Percentiles rank a stretch among this genome's conserved stretches.
Evolutionary conservation across 2,329 filamentous ascomycete genomes (phyloP).

Genomic region (Cladosporium sp.): DNA sequence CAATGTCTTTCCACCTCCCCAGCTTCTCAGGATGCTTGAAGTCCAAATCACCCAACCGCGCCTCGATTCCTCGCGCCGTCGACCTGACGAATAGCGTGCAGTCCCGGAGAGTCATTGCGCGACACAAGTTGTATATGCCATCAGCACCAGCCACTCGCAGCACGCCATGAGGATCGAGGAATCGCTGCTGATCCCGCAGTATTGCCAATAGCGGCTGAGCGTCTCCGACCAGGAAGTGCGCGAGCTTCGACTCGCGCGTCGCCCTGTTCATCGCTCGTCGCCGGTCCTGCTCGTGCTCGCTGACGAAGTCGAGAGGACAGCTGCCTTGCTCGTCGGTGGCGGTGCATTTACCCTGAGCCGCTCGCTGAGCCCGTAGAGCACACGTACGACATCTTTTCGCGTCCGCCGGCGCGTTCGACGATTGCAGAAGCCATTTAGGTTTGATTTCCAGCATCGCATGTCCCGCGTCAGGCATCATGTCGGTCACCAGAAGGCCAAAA

Average conservation of each 20-base stretch:
- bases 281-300: conserved; percentile 22
- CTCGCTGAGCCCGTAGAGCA: conserved; percentile 36
- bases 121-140: conserved; percentile 23
- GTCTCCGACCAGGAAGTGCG: conserved; percentile 23
- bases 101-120: conserved; percentile 44
- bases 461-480: conserved; percentile 27
- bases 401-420: conserved; percentile 36
- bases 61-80: conserved; percentile 28
- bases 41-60: conserved; percentile 42
- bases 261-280: conserved; percentile 19
- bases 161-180: conserved; percentile 34
- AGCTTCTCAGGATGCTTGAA: conserved; percentile 40
- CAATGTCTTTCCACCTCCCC: conserved; percentile 36
- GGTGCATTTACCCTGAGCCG: conserved; percentile 19
- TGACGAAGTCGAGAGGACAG: conserved; percentile 38
- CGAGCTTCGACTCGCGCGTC: conserved; percentile 20
- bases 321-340: conserved; percentile 27
- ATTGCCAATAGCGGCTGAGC: conserved; percentile 33
- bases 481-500: conserved; percentile 29
- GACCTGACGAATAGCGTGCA: conserved; percentile 39
- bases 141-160: conserved; percentile 14
- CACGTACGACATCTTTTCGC: conserved; percentile 42
- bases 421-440: conserved; percentile 44
- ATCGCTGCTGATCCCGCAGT: conserved; percentile 32
- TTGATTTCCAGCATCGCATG: conserved; percentile 38